Percentiles rank a stretch among this genome's conserved stretches.
These are phyloP conservation scores for Lentithecium fluviatile DNA, from an alignment of 495 filamentous ascomycete species.

Conservation along the genomic window DNA sequence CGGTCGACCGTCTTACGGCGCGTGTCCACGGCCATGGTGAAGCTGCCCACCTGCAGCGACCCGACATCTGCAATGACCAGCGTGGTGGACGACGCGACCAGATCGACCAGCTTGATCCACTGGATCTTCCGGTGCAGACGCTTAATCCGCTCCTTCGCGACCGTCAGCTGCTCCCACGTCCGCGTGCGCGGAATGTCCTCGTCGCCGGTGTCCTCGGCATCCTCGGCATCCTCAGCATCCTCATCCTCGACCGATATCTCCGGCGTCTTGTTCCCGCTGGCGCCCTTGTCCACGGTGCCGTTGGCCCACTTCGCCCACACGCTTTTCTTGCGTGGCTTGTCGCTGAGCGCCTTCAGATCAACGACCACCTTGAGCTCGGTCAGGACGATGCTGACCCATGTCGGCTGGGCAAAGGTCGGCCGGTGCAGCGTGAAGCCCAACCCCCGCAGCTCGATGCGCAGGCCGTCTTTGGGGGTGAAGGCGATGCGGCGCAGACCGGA, in stretches of 20 bases:
- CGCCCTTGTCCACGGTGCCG: constrained; percentile 27
- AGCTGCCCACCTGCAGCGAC: constrained; percentile 74
- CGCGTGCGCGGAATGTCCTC: constrained; percentile 54
- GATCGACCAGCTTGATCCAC: constrained; percentile 86
- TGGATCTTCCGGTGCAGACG: constrained; percentile 79
- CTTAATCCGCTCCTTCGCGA: constrained; percentile 80
- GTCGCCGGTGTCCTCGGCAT: constrained; percentile 25
- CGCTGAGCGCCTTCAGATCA: constrained; percentile 61
- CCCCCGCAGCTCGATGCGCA: constrained; percentile 85
- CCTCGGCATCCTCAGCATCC: not conserved
- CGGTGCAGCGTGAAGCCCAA: constrained; percentile 84
- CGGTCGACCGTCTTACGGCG: constrained; percentile 86
- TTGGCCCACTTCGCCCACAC: constrained; percentile 30
- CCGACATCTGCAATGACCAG: constrained; percentile 76
- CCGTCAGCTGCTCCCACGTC: constrained; percentile 74
- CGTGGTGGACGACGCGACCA: constrained; percentile 78
- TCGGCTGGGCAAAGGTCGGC: constrained; percentile 93
- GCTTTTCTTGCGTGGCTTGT: constrained; percentile 29
- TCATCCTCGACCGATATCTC: constrained; percentile 23
- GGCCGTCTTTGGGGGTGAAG: constrained; percentile 80
- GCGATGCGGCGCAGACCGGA: constrained; percentile 85
- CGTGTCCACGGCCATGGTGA: constrained; percentile 86
- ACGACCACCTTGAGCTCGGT: constrained; percentile 81
- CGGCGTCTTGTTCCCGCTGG: constrained; percentile 12
- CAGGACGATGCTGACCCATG: constrained; percentile 89